Evolutionary conservation across 2,329 filamentous ascomycete species (phyloP).

Genomic region (Aspergillus aculeatus): DNA sequence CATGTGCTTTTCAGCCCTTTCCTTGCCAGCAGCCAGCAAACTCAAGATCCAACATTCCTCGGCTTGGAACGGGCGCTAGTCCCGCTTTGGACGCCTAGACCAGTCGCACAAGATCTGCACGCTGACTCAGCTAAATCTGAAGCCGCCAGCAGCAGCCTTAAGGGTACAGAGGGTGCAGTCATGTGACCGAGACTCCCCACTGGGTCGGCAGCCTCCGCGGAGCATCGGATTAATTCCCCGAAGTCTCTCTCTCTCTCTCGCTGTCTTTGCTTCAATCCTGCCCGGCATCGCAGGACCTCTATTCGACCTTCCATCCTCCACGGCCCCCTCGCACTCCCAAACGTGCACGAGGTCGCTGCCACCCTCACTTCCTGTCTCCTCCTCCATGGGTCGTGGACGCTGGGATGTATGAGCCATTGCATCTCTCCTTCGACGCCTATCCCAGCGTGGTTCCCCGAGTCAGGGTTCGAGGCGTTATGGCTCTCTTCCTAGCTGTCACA

Average conservation of each 20-base stretch:
- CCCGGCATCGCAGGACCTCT: not conserved
- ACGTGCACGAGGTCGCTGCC: slow-evolving; percentile 7
- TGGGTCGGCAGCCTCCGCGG: slow-evolving; percentile 8
- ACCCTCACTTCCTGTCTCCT: slow-evolving; percentile 9
- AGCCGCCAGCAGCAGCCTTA: not conserved
- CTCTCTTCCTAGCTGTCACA: slow-evolving; percentile 47
- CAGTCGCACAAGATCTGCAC: not conserved
- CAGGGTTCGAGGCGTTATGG: slow-evolving; percentile 50
- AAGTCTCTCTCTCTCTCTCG: not conserved
- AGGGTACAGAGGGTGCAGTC: not conserved
- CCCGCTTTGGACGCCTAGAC: not conserved
- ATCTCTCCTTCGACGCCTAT: slow-evolving; percentile 48
- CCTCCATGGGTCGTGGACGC: slow-evolving; percentile 36
- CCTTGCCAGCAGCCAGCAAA: too few relatives aligned
- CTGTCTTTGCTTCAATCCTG: not conserved
- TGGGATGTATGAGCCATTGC: slow-evolving; percentile 49
- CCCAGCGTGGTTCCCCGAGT: slow-evolving; percentile 47
- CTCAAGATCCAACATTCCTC: not conserved
- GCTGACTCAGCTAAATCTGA: not conserved
- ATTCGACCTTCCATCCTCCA: not conserved
- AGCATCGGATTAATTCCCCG: slow-evolving; percentile 7
- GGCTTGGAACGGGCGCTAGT: slow-evolving; percentile 10
- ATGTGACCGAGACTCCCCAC: not conserved
- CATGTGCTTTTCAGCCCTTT: slow-evolving; percentile 1
- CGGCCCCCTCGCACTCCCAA: not conserved